A percentile compares a stretch with the other conserved stretches of the same genome.
phyloP scores from a whole-genome alignment of 2,329 filamentous ascomycete species.

The Apiospora hydei region DNA sequence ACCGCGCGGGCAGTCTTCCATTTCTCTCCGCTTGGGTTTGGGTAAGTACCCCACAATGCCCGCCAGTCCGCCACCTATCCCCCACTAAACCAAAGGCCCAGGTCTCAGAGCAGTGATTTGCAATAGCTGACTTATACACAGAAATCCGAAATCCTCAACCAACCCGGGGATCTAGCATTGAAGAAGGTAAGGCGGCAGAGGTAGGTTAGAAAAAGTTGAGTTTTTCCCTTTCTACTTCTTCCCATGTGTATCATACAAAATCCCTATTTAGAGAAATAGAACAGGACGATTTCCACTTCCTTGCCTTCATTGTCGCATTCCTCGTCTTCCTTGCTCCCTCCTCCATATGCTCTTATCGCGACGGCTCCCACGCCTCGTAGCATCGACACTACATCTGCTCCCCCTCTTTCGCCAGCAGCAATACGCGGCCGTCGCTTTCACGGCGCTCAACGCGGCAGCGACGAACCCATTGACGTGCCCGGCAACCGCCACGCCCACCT shows the following conservation, averaged over 20 bases:
- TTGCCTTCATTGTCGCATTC: background rate
- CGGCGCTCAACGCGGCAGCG: background rate
- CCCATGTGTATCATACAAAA: background rate
- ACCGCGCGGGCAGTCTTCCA: background rate
- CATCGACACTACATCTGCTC: conserved; percentile 4
- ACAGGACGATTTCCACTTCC: background rate
- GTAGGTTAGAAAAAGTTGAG: background rate
- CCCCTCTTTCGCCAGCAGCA: background rate
- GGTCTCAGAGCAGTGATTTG: conserved; percentile 25
- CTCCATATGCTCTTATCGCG: conserved; percentile 15
- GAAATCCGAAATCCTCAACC: conserved; percentile 9
- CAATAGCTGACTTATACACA: conserved; percentile 30
- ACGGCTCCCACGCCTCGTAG: conserved; percentile 21
- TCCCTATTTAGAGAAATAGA: background rate
- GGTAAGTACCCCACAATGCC: background rate
- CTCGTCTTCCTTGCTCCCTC: background rate
- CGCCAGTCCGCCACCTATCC: background rate
- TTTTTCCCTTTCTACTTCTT: background rate
- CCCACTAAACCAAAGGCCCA: conserved; percentile 19
- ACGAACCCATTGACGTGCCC: background rate
- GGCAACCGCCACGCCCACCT: background rate
- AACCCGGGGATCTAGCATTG: background rate
- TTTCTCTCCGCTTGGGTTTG: background rate
- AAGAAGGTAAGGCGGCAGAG: background rate
- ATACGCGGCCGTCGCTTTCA: background rate